These are phyloP conservation scores for Emergomyces pasteurianus DNA, from an alignment of 2,329 filamentous ascomycete genomes.

Conservation along the genomic window DNA sequence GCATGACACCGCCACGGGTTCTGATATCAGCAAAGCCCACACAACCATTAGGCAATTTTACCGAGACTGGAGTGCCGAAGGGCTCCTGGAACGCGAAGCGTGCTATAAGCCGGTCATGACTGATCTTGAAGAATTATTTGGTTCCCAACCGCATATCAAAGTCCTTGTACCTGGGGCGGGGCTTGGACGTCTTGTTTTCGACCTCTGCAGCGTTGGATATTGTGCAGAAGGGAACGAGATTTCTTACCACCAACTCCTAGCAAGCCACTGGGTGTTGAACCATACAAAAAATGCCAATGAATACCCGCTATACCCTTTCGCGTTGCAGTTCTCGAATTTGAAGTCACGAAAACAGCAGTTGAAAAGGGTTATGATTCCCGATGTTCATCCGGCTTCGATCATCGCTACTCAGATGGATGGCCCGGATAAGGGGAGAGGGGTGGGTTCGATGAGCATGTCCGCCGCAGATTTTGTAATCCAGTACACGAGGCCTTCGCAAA, in stretches of 20 bases:
- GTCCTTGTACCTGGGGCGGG: constrained; percentile 86
- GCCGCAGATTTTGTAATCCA: constrained; percentile 86
- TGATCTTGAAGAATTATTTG: constrained; percentile 45
- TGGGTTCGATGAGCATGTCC: constrained; percentile 77
- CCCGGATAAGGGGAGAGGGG: constrained; percentile 14
- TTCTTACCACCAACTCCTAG: constrained; percentile 90
- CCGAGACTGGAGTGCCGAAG: constrained; percentile 82
- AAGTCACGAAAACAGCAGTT: constrained; percentile 62
- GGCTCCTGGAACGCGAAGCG: constrained; percentile 57
- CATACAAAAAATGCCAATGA: constrained; percentile 45
- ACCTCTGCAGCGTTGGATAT: constrained; percentile 63
- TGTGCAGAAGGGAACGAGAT: constrained; percentile 84
- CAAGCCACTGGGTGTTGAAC: constrained; percentile 51
- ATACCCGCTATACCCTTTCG: constrained; percentile 73
- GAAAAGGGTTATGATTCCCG: constrained; percentile 60
- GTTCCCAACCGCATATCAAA: constrained; percentile 33
- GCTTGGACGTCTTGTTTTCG: constrained; percentile 77
- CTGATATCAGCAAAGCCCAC: constrained; percentile 79
- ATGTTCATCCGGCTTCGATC: constrained; percentile 56
- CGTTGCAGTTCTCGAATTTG: constrained; percentile 81
- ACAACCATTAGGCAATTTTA: constrained; percentile 91
- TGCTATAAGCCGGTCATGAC: constrained; percentile 64
- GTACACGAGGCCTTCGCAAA: constrained; percentile 55
- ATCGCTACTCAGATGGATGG: constrained; percentile 31
- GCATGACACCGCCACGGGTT: constrained; percentile 56